Evolutionary conservation across 2,329 filamentous ascomycete species (phyloP).

Genomic region (Kalaharituber pfeilii): DNA sequence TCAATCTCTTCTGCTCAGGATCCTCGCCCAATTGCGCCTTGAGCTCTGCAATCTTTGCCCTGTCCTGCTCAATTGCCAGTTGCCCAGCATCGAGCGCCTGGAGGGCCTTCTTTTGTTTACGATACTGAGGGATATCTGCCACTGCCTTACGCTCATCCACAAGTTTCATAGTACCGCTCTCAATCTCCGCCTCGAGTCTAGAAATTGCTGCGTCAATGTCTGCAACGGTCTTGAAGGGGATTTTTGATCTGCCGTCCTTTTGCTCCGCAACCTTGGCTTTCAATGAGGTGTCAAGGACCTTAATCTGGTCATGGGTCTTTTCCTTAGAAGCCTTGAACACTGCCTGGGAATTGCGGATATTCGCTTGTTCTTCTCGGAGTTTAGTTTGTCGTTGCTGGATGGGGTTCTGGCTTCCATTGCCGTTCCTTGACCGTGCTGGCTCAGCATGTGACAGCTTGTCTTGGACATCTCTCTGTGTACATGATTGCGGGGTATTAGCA

Average conservation of each 20-base stretch:
- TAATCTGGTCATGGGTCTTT: constrained; percentile 73
- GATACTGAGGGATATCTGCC: constrained; percentile 60
- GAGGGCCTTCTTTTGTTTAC: constrained; percentile 85
- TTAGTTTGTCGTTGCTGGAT: constrained; percentile 69
- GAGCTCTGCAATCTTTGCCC: constrained; percentile 72
- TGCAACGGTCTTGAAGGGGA: constrained; percentile 71
- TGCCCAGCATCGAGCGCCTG: constrained; percentile 66
- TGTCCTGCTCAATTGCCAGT: constrained; percentile 75
- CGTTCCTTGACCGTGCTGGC: constrained; percentile 43
- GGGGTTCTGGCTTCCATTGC: constrained; percentile 47
- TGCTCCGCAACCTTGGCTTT: constrained; percentile 72
- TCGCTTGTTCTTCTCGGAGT: constrained; percentile 61
- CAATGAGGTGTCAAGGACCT: constrained; percentile 74
- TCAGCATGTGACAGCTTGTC: constrained; percentile 71
- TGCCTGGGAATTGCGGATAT: constrained; percentile 75
- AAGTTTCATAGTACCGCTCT: constrained; percentile 78
- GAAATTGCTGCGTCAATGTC: constrained; percentile 75
- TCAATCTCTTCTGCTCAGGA: constrained; percentile 74
- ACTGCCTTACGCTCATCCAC: constrained; percentile 96
- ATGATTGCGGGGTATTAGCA: constrained; percentile 11
- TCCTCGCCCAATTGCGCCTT: constrained; percentile 69
- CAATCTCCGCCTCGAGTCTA: constrained; percentile 66
- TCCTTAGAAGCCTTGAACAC: constrained; percentile 68
- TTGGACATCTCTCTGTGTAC: constrained; percentile 62
- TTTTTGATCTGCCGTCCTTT: constrained; percentile 64